phyloP scores from a whole-genome alignment of 352 stramenopile species.

The Pythium brassicae region DNA sequence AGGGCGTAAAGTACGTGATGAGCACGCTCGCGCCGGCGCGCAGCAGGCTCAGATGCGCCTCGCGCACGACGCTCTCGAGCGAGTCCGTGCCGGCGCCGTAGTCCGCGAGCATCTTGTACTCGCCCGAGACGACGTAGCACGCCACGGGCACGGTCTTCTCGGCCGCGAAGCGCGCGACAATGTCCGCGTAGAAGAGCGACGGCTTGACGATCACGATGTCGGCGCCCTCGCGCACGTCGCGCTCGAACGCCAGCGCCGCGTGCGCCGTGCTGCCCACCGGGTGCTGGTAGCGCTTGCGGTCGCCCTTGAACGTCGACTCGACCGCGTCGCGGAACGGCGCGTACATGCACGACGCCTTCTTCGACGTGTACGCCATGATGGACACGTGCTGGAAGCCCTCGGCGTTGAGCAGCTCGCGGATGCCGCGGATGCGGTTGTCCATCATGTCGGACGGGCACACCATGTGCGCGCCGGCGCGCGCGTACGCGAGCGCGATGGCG shows the following conservation, averaged over 20 bases:
- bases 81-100: conserved; percentile 81
- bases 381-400: conserved; percentile 97
- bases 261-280: conserved; percentile 81
- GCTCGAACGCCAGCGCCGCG: conserved; percentile 70
- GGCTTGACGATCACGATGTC: conserved; percentile 99
- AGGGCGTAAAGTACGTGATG: conserved; percentile 97
- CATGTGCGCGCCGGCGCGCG: conserved; percentile 95
- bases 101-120: conserved; percentile 99
- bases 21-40: conserved; percentile 96
- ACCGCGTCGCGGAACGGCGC: conserved; percentile 96
- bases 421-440: conserved; percentile 96
- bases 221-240: conserved; percentile 87
- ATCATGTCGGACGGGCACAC: conserved; percentile 97
- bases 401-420: conserved; percentile 93
- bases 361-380: conserved; percentile 99
- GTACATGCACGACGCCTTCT: conserved; percentile 96
- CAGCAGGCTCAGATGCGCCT: conserved; percentile 75
- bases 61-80: conserved; percentile 80
- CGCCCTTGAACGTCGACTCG: conserved; percentile 93
- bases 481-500: conserved; percentile 94
- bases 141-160: conserved; percentile 93
- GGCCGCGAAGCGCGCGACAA: conserved; percentile 93
- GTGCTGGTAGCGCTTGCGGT: conserved; percentile 98
- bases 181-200: conserved; percentile 98
- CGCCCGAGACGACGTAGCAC: conserved; percentile 98